A percentile compares a stretch with the other conserved stretches of the same genome.
These are phyloP conservation scores for Pichia californica DNA, from an alignment of 805 yeast genomes.

Conservation along the genomic window DNA sequence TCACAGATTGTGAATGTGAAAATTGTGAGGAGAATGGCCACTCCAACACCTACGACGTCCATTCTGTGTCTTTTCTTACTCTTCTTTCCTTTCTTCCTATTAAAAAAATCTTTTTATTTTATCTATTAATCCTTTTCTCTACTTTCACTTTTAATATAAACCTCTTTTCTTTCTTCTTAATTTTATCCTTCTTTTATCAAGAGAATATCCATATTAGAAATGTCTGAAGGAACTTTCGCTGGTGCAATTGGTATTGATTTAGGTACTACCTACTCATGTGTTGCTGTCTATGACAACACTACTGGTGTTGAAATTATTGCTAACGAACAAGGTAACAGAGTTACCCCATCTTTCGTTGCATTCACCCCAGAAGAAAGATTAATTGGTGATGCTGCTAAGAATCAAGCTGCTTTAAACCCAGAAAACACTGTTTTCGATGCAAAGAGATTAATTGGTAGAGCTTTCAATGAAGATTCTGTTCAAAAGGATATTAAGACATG, in stretches of 20 bases:
- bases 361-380: conserved; percentile 74
- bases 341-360: conserved; percentile 76
- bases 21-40: no score
- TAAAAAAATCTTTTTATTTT: not conserved
- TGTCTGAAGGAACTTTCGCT: conserved; percentile 99
- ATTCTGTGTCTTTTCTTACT: not conserved
- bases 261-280: conserved; percentile 82
- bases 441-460: conserved; percentile 75
- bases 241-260: conserved; percentile 99
- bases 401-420: conserved; percentile 78
- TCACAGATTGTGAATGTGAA: no score
- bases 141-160: no score
- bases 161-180: not conserved
- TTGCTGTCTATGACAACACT: conserved; percentile 59
- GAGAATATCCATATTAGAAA: conserved; percentile 29
- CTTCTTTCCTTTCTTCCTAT: not conserved
- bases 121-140: no score
- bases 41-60: no score
- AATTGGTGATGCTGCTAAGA: conserved; percentile 80
- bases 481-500: conserved; percentile 89
- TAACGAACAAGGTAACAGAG: conserved; percentile 83
- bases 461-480: conserved; percentile 68
- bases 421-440: conserved; percentile 76
- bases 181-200: not conserved
- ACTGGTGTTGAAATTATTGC: conserved; percentile 74